phyloP scores from a whole-genome alignment of 495 filamentous ascomycete genomes.

The Neurospora hispaniola region DNA sequence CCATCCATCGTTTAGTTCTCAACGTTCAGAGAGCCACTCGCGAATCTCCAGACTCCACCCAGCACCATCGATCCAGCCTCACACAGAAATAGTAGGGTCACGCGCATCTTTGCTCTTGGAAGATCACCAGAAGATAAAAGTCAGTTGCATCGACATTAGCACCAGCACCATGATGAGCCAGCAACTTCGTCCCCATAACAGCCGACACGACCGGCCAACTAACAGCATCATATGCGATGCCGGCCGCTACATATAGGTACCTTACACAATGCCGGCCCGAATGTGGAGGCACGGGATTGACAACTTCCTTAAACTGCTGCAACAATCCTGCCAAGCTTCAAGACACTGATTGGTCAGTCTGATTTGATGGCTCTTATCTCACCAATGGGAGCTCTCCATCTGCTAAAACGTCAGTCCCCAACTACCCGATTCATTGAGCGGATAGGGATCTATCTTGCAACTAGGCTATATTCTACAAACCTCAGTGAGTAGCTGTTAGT shows the following conservation, averaged over 20 bases:
- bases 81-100: neutral
- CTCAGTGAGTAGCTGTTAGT: neutral
- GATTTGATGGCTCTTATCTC: neutral
- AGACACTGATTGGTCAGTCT: neutral
- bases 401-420: too few relatives aligned
- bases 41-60: neutral
- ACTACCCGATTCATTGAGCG: neutral
- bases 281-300: too few relatives aligned
- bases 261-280: too few relatives aligned
- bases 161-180: neutral
- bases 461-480: neutral
- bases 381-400: neutral
- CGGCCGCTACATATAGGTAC: too few relatives aligned
- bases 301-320: too few relatives aligned
- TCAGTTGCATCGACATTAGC: neutral
- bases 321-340: neutral
- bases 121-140: neutral
- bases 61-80: neutral
- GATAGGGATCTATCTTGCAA: neutral
- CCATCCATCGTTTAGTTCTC: neutral
- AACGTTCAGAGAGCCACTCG: neutral
- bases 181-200: neutral
- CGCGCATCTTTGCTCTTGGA: neutral
- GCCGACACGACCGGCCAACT: too few relatives aligned
- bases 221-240: too few relatives aligned